Evolutionary conservation across 345 rosid species (phyloP).

Genomic region (Populus davidiana): DNA sequence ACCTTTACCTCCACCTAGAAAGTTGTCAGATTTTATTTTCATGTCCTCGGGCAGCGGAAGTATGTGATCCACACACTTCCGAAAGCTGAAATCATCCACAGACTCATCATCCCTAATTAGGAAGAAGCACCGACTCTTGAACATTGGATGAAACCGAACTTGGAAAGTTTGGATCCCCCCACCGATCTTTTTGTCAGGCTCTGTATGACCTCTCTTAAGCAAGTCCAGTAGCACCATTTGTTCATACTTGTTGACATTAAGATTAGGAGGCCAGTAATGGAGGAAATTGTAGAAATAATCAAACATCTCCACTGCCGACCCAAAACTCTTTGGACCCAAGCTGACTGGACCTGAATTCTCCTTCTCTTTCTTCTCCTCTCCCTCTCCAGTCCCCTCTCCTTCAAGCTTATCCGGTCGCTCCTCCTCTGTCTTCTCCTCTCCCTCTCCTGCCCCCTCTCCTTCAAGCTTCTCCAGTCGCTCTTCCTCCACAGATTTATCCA

Average conservation of each 20-base stretch:
- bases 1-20: conserved; percentile 41
- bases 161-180: conserved; percentile 67
- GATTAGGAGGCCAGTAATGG: conserved; percentile 62
- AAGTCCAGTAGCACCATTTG: conserved; percentile 63
- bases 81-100: conserved; percentile 88
- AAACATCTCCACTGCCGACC: conserved; percentile 67
- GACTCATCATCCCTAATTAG: conserved; percentile 67
- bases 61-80: conserved; percentile 88
- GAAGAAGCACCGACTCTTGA: conserved; percentile 80
- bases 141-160: conserved; percentile 67
- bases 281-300: conserved; percentile 63
- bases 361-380: conserved; percentile 25
- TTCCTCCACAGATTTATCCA: conserved; percentile 19
- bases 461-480: conserved; percentile 15
- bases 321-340: conserved; percentile 84
- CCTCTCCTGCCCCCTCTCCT: conserved; percentile 21
- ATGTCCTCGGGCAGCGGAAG: conserved; percentile 85
- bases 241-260: conserved; percentile 81
- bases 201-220: conserved; percentile 78
- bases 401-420: too few relatives aligned
- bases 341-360: conserved; percentile 34
- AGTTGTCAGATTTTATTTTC: conserved; percentile 49
- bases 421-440: not conserved
- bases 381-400: conserved; percentile 12
- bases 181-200: conserved; percentile 78